Evolutionary conservation across 768 basidiomycete genomes (phyloP), one percentile per base, ranked within the genome.

Genomic region (Filobasidium floriforme): DNA sequence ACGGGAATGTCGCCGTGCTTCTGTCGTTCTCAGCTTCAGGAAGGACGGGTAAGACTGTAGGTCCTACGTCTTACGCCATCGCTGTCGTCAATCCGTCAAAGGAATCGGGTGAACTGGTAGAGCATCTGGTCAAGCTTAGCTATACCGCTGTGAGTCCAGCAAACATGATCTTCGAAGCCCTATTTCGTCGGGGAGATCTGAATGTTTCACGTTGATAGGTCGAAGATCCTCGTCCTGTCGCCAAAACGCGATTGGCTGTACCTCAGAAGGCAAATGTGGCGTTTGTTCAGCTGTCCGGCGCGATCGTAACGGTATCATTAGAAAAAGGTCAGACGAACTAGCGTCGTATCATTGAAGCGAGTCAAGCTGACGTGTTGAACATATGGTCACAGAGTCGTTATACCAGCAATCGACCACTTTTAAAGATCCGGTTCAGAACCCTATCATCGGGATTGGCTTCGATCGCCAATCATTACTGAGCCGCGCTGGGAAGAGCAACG

Each of bases 371-470:
- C 14, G 22, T 49, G 15, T 12, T 49, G 2, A 3, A 15, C 14
- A 18, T 12, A 15, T 15, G 12, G 26, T 57, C 4, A 15, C 54
- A 57, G 54, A 57, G 12, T 26, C 54, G 54, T 15, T 57, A 15
- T 57, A 57, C 15, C 54, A 57, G 29, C 54, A 57, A 28, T 57
- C 54, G 15, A 32, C 29, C 12, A 57, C 29, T 19, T 57, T 57
- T 7, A 57, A 57, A 57, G 54, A 57, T 32, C 54, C 54, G 18
- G 54, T 26, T 4, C 24, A 26, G 12, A 57, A 57, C 26, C 54
- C 54, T 15, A 32, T 57, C 14, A 24, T 57, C 29, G 54, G 26
- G 22, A 24, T 57, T 26, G 54, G 54, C 5, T 57, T 57, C 29
- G 54, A 57, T 32, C 22, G 54, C 24, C 22, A 28, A 7, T 15